Evolutionary conservation across 2,329 filamentous ascomycete species (phyloP).

Genomic region (Aspergillus vadensis): DNA sequence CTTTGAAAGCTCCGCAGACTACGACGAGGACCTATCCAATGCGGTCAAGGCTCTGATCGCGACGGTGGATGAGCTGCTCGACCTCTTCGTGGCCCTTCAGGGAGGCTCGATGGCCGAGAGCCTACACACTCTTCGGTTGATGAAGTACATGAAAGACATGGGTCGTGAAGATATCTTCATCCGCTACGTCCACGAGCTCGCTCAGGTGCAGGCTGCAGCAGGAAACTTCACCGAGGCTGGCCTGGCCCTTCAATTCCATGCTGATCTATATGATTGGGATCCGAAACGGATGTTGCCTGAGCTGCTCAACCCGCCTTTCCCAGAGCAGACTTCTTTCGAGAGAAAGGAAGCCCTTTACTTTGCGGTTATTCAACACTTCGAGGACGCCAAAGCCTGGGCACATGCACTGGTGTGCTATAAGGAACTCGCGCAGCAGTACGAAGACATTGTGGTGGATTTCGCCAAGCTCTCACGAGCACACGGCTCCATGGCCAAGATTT

Average conservation of each 20-base stretch:
- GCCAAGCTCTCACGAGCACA: slow-evolving; percentile 86
- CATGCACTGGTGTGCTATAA: slow-evolving; percentile 84
- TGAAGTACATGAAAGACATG: slow-evolving; percentile 97
- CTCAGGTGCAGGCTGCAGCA: slow-evolving; percentile 71
- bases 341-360: slow-evolving; percentile 92
- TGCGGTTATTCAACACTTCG: slow-evolving; percentile 90
- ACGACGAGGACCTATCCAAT: slow-evolving; percentile 72
- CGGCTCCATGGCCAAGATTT: slow-evolving; percentile 86
- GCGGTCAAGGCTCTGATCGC: slow-evolving; percentile 77
- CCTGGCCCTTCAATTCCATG: slow-evolving; percentile 83
- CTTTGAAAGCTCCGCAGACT: slow-evolving; percentile 70
- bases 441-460: slow-evolving; percentile 86
- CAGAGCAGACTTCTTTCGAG: slow-evolving; percentile 83
- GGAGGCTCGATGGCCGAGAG: slow-evolving; percentile 74
- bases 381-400: slow-evolving; percentile 92
- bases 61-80: slow-evolving; percentile 86
- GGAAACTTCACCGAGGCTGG: slow-evolving; percentile 85
- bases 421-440: slow-evolving; percentile 89
- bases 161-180: slow-evolving; percentile 97
- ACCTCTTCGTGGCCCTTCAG: slow-evolving; percentile 87
- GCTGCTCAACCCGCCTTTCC: slow-evolving; percentile 73
- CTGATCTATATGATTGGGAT: slow-evolving; percentile 92
- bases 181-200: slow-evolving; percentile 90
- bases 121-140: slow-evolving; percentile 83
- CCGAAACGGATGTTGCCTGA: slow-evolving; percentile 66